Percentiles rank a stretch among this genome's conserved stretches.
Evolutionary conservation across 106 monocot genomes (phyloP).

Genomic region (Gastrodia elata): DNA sequence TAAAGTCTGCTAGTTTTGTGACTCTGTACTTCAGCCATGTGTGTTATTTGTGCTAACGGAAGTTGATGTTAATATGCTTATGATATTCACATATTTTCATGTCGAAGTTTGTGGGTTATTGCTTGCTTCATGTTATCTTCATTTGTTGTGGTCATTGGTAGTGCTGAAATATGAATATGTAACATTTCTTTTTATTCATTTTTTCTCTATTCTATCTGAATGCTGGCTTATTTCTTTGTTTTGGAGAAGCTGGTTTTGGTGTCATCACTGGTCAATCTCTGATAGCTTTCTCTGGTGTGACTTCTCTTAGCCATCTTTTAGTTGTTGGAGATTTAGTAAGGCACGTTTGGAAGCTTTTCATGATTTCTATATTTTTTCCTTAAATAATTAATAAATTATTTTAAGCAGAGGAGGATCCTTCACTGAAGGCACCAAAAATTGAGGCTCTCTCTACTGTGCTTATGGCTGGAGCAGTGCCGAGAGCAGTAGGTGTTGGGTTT

Average conservation of each 20-base stretch:
- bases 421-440: conserved; percentile 52
- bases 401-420: conserved; percentile 64
- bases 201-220: neutral
- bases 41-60: neutral
- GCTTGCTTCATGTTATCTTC: neutral
- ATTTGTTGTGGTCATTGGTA: neutral
- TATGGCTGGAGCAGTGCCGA: conserved; percentile 31
- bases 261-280: neutral
- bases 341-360: neutral
- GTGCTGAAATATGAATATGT: neutral
- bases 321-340: neutral
- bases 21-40: neutral
- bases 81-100: neutral
- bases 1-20: neutral
- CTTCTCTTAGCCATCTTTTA: neutral
- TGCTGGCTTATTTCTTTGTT: neutral
- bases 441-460: conserved; percentile 35
- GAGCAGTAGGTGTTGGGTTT: conserved; percentile 42
- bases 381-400: conserved; percentile 3
- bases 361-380: neutral
- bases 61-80: conserved; percentile 5
- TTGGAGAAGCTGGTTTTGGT: neutral
- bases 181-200: neutral
- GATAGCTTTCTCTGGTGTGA: neutral
- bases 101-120: neutral